These are phyloP conservation scores for Lactarius vividus DNA, from an alignment of 768 basidiomycete genomes.

Conservation along the genomic window DNA sequence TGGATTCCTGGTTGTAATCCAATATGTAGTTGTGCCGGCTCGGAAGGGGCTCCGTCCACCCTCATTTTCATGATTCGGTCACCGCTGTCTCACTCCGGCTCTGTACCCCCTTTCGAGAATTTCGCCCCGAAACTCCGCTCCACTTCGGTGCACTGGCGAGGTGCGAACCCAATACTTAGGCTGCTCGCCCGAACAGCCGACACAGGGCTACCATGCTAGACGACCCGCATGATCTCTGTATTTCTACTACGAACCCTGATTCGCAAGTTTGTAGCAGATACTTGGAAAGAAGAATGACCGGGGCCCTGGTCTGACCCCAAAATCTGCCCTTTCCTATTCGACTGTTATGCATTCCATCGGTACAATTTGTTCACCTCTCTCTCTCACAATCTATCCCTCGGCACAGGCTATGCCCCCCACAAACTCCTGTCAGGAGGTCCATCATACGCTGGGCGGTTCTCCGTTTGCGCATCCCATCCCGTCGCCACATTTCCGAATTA, in stretches of 20 bases:
- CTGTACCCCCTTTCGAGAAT: too few relatives aligned
- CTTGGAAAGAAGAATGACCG: background rate
- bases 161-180: too few relatives aligned
- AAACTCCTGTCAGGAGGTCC: constrained; percentile 12
- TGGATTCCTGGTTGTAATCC: too few relatives aligned
- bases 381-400: constrained; percentile 18
- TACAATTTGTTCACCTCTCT: constrained; percentile 9
- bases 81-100: background rate
- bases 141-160: background rate
- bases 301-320: background rate
- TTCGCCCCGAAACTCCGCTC: background rate
- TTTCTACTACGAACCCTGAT: background rate
- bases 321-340: background rate
- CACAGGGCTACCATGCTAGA: background rate
- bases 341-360: constrained; percentile 14
- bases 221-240: too few relatives aligned
- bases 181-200: background rate
- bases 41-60: background rate
- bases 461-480: background rate
- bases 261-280: background rate
- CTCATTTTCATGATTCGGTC: background rate
- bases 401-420: constrained; percentile 19
- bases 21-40: background rate
- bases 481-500: background rate
- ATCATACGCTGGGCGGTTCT: background rate